These are phyloP conservation scores for Rubia tinctorum DNA, from an alignment of 305 asterid genomes.

Conservation along the genomic window DNA sequence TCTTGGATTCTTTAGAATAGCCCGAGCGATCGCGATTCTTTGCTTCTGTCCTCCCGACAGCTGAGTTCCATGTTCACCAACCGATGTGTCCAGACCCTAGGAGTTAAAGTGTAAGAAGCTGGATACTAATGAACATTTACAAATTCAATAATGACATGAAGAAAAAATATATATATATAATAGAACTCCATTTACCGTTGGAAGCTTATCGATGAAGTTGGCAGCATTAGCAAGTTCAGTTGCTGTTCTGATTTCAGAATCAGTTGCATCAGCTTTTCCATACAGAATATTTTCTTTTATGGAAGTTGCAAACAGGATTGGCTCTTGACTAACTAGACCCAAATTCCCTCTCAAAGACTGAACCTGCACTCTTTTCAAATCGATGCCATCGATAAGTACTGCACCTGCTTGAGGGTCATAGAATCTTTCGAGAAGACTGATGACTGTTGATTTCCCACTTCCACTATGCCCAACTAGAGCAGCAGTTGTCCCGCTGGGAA, in stretches of 20 bases:
- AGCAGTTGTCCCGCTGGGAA: conserved; percentile 39
- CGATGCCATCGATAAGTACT: conserved; percentile 44
- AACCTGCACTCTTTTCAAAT: conserved; percentile 39
- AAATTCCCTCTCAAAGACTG: conserved; percentile 47
- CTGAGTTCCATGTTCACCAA: conserved; percentile 90
- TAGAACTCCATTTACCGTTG: conserved; percentile 32
- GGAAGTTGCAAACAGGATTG: conserved; percentile 44
- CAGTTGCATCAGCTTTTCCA: conserved; percentile 64
- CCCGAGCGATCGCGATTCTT: conserved; percentile 81
- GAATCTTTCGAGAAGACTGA: conserved; percentile 54
- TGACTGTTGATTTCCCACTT: conserved; percentile 61
- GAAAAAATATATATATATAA: not conserved
- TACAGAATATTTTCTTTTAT: conserved; percentile 46
- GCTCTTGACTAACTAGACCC: conserved; percentile 72
- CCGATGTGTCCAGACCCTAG: conserved; percentile 83
- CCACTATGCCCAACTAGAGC: conserved; percentile 72
- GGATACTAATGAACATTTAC: not conserved
- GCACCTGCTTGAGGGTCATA: conserved; percentile 61
- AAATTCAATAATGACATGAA: not conserved
- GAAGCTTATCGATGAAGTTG: conserved; percentile 67
- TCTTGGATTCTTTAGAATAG: conserved; percentile 75
- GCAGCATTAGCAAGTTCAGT: conserved; percentile 87
- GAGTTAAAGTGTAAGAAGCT: not conserved
- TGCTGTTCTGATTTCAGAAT: conserved; percentile 60
- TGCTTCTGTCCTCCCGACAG: conserved; percentile 94